Percentiles rank a stretch among this genome's conserved stretches.
phyloP scores from a whole-genome alignment of 208 protist species.

The Acanthamoeba sp. region DNA sequence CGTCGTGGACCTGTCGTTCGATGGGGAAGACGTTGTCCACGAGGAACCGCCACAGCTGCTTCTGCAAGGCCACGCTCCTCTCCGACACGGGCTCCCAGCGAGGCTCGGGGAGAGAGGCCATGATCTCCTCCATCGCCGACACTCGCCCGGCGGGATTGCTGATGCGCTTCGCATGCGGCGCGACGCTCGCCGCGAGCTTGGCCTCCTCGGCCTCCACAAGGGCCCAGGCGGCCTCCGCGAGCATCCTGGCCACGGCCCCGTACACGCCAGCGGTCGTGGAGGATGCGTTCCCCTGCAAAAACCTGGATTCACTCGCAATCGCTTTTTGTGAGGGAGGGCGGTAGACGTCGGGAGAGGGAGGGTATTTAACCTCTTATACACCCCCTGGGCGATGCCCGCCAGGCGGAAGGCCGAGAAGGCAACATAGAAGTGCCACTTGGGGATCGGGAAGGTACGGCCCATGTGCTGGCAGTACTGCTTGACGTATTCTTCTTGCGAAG shows the following conservation, averaged over 20 bases:
- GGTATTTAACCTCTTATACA: conserved; percentile 81
- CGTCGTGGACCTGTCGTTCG: conserved; percentile 78
- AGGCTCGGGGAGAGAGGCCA: not conserved
- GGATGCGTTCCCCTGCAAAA: conserved; percentile 37
- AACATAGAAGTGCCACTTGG: conserved; percentile 86
- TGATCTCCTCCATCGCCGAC: conserved; percentile 59
- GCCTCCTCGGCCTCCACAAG: not conserved
- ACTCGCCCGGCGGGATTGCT: not conserved
- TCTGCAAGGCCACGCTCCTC: conserved; percentile 36
- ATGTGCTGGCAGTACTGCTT: conserved; percentile 67
- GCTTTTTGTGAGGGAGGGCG: too few relatives aligned
- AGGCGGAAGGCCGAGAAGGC: conserved; percentile 86
- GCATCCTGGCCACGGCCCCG: not conserved
- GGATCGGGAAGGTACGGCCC: not conserved
- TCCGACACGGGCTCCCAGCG: conserved; percentile 59
- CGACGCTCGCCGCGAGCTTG: not conserved
- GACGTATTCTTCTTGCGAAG: conserved; percentile 73
- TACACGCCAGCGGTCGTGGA: conserved; percentile 25
- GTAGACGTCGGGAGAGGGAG: not conserved
- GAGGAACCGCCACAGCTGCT: conserved; percentile 87
- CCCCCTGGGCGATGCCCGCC: conserved; percentile 86
- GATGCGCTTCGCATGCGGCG: too few relatives aligned
- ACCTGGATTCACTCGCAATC: not conserved
- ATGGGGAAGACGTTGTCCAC: conserved; percentile 87
- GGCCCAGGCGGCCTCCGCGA: not conserved